These are phyloP conservation scores for Eimeria acervulina DNA, from an alignment of 169 alveolate species.

Conservation along the genomic window DNA sequence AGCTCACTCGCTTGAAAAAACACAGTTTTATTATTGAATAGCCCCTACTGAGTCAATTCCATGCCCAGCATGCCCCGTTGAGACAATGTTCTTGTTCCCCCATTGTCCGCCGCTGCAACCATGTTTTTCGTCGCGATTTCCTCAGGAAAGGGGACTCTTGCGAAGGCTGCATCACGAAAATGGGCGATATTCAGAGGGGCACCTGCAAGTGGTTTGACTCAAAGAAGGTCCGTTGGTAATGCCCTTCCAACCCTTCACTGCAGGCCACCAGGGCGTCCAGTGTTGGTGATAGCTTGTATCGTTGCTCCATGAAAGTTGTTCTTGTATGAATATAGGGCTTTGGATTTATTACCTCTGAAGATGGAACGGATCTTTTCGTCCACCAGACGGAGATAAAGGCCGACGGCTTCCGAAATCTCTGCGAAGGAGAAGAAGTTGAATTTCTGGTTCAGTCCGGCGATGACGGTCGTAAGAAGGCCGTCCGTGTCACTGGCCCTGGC, in stretches of 20 bases:
- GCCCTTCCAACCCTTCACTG: not conserved
- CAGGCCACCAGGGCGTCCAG: not conserved
- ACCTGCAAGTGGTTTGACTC: constrained; percentile 92
- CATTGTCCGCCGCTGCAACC: not conserved
- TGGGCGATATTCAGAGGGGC: constrained; percentile 85
- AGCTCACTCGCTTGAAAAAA: not conserved
- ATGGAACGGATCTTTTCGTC: constrained; percentile 90
- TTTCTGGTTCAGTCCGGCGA: constrained; percentile 87
- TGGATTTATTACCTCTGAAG: constrained; percentile 91
- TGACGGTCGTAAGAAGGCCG: constrained; percentile 90
- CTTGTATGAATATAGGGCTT: constrained; percentile 85
- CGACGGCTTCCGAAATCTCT: constrained; percentile 90
- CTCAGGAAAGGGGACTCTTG: constrained; percentile 59
- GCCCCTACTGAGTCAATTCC: not conserved
- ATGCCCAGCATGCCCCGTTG: not conserved
- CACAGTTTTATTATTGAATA: not conserved
- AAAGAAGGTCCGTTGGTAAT: constrained; percentile 79
- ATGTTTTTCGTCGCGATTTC: not conserved
- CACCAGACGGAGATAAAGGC: constrained; percentile 90
- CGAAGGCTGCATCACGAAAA: constrained; percentile 39
- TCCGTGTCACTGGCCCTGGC: constrained; percentile 90
- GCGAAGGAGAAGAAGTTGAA: constrained; percentile 88
- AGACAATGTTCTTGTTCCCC: not conserved
- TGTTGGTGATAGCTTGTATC: not conserved
- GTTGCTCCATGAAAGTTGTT: constrained; percentile 5